These are phyloP conservation scores for Paulownia fortunei DNA, from an alignment of 257 asterid species.

Conservation along the genomic window DNA sequence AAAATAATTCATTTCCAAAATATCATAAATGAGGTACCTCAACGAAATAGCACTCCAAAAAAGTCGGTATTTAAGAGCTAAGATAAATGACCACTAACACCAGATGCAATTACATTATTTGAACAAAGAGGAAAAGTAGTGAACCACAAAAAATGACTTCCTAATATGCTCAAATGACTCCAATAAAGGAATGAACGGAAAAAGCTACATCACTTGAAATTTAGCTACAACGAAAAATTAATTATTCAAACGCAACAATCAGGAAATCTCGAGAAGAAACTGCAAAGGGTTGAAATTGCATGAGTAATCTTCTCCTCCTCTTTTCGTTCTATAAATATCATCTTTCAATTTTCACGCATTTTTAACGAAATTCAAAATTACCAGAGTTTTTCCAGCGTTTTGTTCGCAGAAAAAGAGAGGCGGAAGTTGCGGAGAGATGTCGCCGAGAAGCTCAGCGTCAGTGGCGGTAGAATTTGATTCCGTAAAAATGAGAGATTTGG, in stretches of 20 bases:
- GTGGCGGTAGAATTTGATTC: neutral
- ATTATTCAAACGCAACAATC: neutral
- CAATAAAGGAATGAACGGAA: neutral
- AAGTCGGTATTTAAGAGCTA: neutral
- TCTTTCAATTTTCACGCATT: neutral
- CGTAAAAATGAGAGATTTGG: neutral
- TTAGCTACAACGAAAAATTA: neutral
- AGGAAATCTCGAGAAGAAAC: neutral
- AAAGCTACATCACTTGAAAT: neutral
- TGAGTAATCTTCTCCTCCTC: neutral
- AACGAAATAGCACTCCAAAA: neutral
- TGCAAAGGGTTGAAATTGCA: conserved; percentile 8
- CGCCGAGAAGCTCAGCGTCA: neutral
- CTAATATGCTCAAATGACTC: neutral
- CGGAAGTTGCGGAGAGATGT: conserved; percentile 7
- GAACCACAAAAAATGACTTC: neutral
- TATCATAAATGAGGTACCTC: too few relatives aligned
- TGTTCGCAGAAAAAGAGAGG: neutral
- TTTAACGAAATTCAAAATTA: neutral
- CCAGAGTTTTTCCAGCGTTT: neutral
- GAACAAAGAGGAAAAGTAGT: neutral
- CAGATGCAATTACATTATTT: neutral
- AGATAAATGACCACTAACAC: neutral
- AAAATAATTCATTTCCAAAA: too few relatives aligned
- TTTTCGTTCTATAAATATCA: neutral